A percentile compares a stretch with the other conserved stretches of the same genome.
Conservation (phyloP, 352 stramenopile genomes). For the Phytophthora boehmeriae region DNA sequence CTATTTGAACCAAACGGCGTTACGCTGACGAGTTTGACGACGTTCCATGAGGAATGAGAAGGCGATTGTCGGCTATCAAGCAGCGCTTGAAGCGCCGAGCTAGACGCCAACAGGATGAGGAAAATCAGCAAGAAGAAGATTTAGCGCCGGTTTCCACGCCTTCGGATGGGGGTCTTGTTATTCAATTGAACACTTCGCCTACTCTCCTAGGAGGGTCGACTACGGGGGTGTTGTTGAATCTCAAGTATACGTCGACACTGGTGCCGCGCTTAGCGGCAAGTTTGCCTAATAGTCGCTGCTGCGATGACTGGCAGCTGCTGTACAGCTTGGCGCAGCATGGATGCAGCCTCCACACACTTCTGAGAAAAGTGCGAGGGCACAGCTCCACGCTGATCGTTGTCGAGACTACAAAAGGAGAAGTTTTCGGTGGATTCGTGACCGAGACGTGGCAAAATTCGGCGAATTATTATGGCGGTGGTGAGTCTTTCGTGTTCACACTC, state of each 20-base stretch:
- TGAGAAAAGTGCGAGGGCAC: conserved; percentile 46
- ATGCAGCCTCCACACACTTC: conserved; percentile 67
- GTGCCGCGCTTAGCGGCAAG: conserved; percentile 68
- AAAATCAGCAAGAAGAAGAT: neutral
- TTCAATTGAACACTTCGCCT: conserved; percentile 38
- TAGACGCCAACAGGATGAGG: conserved; percentile 12
- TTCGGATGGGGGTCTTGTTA: conserved; percentile 34
- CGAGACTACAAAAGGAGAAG: conserved; percentile 62
- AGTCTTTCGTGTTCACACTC: conserved; percentile 78
- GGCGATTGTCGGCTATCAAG: conserved; percentile 2
- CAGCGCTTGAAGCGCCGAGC: conserved; percentile 16
- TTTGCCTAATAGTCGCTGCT: conserved; percentile 48
- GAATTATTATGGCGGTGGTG: conserved; percentile 75
- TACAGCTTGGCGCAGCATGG: conserved; percentile 72
- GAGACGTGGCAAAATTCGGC: conserved; percentile 49
- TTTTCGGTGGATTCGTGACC: conserved; percentile 68
- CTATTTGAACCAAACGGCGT: conserved; percentile 3
- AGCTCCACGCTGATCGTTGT: conserved; percentile 61
- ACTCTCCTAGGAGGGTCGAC: conserved; percentile 52
- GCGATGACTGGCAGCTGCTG: conserved; percentile 72
- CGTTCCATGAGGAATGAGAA: conserved; percentile 19
- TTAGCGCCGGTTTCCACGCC: conserved; percentile 8
- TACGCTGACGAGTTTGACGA: neutral
- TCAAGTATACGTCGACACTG: conserved; percentile 39
- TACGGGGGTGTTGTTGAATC: conserved; percentile 55